Evolutionary conservation across 352 stramenopile genomes (phyloP).

Genomic region (Phytopythium cucurbitacearum): DNA sequence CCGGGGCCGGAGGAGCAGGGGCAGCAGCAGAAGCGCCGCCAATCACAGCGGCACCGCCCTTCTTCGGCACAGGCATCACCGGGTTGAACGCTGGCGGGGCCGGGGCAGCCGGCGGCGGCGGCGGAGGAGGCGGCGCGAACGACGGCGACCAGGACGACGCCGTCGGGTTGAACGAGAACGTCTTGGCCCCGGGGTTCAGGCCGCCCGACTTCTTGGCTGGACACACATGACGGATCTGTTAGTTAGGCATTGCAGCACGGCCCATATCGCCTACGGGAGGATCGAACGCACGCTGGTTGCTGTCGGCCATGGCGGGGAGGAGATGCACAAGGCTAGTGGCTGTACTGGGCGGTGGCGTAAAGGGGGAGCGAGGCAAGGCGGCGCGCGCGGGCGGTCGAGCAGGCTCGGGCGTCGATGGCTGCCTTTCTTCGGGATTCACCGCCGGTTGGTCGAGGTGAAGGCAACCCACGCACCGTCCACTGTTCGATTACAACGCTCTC

Average conservation of each 20-base stretch:
- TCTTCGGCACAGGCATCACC: conserved; percentile 73
- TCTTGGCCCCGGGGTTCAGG: conserved; percentile 59
- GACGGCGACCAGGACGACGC: conserved; percentile 61
- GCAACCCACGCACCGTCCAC: too few relatives aligned
- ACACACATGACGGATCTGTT: not conserved
- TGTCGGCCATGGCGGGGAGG: conserved; percentile 27
- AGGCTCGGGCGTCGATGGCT: not conserved
- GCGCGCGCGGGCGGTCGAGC: too few relatives aligned
- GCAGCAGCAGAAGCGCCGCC: conserved; percentile 11
- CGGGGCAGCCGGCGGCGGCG: conserved; percentile 29
- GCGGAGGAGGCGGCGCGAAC: conserved; percentile 30
- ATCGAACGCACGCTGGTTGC: conserved; percentile 33
- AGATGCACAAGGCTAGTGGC: not conserved
- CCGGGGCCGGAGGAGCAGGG: conserved; percentile 12
- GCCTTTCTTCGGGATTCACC: not conserved
- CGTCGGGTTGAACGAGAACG: conserved; percentile 78
- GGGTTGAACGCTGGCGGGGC: conserved; percentile 48
- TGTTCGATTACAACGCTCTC: too few relatives aligned
- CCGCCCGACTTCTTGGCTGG: conserved; percentile 46
- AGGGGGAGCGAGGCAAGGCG: not conserved
- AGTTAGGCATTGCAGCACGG: too few relatives aligned
- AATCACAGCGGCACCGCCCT: conserved; percentile 42
- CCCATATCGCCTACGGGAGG: not conserved
- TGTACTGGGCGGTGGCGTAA: too few relatives aligned
- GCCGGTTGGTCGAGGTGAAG: too few relatives aligned